Evolutionary conservation across 2,329 filamentous ascomycete species (phyloP), one percentile per base, ranked within the genome.

Genomic region (Leptographium flavum): DNA sequence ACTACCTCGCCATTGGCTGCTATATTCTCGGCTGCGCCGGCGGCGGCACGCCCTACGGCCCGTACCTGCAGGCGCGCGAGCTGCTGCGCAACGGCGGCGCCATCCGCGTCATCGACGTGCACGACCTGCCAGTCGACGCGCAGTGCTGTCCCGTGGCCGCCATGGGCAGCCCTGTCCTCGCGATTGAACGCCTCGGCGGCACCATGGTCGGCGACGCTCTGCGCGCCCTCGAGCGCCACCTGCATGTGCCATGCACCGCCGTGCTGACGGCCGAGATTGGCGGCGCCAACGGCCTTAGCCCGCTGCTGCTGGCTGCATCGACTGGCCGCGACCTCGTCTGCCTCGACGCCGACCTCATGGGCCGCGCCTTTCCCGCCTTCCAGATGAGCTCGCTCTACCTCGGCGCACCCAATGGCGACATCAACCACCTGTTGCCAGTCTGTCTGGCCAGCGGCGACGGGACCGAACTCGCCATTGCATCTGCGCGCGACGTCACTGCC

Each of bases 231-330:
- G 58, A 60, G 56, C 53, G 55, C 40, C 56, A 60, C 27, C 47
- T 56, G 22, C n/a, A n/a, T n/a, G n/a, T n/a, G n/a, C n/a, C n/a
- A n/a, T n/a, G n/a, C n/a, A n/a, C n/a, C n/a, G n/a, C n/a, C n/a
- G n/a, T n/a, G n/a, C n/a, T n/a, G n/a, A n/a, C n/a, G n/a, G n/a
- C n/a, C n/a, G 70, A 74, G 48, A 75, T 76, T 30, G 73, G 73
- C 1, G 72, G 72, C 2, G 65, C 65, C 3, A 76, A 76, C 48
- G 71, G 71, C 0, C 56, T 73, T 13, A 61, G 54, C 55, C 63
- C 47, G 22, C 62, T 55, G 56, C 62, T 50, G 54, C 63, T 43
- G 56, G 65, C 45, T 49, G 63, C 48, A 56, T 66, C 55, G 3
- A 48, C 50, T 11, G 55, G 53, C 37, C 64, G 65, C 31, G 57